A percentile compares a stretch with the other conserved stretches of the same genome.
These are phyloP conservation scores for Yamadazyma akitaensis DNA, from an alignment of 805 yeast species.

Conservation along the genomic window DNA sequence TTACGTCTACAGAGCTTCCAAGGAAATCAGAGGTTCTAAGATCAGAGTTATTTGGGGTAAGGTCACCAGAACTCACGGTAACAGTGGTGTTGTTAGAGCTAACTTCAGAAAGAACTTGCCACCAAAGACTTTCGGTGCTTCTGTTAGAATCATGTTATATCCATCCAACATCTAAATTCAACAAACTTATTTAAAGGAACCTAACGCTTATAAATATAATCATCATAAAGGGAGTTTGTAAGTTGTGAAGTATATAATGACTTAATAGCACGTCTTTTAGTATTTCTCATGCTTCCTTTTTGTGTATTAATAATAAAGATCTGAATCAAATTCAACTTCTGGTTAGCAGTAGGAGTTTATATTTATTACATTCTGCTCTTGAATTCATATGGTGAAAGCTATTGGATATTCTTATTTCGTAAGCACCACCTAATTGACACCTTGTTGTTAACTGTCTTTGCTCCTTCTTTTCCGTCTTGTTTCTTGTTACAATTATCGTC, in stretches of 20 bases:
- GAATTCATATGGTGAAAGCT: neutral
- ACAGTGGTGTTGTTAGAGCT: conserved; percentile 97
- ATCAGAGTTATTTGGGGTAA: conserved; percentile 99
- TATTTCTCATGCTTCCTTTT: conserved; percentile 2
- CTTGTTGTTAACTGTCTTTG: too few species aligned
- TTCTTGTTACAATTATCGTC: neutral
- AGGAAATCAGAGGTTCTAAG: conserved; percentile 98
- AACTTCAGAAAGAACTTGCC: conserved; percentile 98
- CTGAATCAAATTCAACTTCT: neutral
- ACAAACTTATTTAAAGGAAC: conserved; percentile 8
- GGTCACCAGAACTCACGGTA: conserved; percentile 98
- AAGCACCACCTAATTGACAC: too few species aligned
- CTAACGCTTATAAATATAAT: conserved; percentile 14
- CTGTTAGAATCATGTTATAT: conserved; percentile 99
- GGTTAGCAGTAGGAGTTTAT: neutral
- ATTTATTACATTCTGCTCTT: neutral
- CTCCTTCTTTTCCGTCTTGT: neutral
- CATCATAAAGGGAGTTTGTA: conserved; percentile 12
- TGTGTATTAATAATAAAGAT: conserved; percentile 9
- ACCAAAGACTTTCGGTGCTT: conserved; percentile 99
- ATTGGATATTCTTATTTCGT: too few species aligned
- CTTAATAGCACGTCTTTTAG: conserved; percentile 10
- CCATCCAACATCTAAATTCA: conserved; percentile 94
- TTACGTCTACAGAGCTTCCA: conserved; percentile 97
- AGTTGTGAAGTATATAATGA: conserved; percentile 3